Percentiles rank a stretch among this genome's conserved stretches.
Evolutionary conservation across 202 grass and related monocot species (phyloP).

Genomic region (Bolboschoenoplectus hybrid): DNA sequence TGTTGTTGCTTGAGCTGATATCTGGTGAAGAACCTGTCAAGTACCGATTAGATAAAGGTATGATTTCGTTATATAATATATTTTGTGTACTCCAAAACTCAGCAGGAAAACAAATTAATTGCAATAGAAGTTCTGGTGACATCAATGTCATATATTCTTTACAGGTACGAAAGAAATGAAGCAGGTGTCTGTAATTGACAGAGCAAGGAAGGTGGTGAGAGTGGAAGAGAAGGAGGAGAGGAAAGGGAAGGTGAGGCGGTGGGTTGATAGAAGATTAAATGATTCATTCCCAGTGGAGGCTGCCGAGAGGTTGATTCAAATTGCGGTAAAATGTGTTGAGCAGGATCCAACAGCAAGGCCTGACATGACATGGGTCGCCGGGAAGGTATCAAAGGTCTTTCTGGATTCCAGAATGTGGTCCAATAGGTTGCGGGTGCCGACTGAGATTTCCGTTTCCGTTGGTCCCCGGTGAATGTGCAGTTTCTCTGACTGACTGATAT

Average conservation of each 20-base stretch:
- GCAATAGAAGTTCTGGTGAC: neutral
- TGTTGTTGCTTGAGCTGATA: conserved; percentile 62
- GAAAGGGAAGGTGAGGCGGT: conserved; percentile 47
- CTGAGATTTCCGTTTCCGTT: conserved; percentile 54
- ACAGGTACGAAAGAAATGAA: conserved; percentile 44
- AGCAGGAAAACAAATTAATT: neutral
- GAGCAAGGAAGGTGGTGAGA: conserved; percentile 43
- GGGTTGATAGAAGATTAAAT: conserved; percentile 61
- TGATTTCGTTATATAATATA: neutral
- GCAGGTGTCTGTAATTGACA: conserved; percentile 53
- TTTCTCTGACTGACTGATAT: neutral
- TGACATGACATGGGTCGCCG: conserved; percentile 72
- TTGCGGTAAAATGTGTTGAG: conserved; percentile 56
- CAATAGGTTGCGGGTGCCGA: conserved; percentile 44
- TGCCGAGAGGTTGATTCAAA: conserved; percentile 57
- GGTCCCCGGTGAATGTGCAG: conserved; percentile 51
- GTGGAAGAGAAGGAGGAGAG: conserved; percentile 37
- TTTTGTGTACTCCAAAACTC: neutral
- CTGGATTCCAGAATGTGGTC: conserved; percentile 59
- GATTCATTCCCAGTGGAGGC: conserved; percentile 74
- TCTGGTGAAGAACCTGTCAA: conserved; percentile 55
- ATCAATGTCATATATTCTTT: neutral
- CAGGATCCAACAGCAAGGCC: conserved; percentile 32
- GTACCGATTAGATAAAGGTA: conserved; percentile 52
- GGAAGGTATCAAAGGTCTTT: conserved; percentile 68